These are phyloP conservation scores for Monilinia vaccinii-corymbosi DNA, from an alignment of 2,329 filamentous ascomycete species.

Conservation along the genomic window DNA sequence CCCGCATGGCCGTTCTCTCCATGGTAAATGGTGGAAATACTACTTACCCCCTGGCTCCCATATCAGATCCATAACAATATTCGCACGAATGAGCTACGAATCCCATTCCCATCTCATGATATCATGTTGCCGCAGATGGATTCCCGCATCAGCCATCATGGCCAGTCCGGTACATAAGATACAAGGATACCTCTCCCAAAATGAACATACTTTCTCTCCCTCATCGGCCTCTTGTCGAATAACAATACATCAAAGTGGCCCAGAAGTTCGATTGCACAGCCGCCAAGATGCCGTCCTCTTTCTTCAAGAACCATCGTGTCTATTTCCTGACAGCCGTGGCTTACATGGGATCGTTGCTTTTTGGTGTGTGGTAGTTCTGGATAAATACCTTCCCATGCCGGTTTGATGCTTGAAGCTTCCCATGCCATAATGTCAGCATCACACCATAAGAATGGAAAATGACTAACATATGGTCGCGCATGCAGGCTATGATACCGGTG, in stretches of 20 bases:
- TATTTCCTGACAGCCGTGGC: slow-evolving; percentile 22
- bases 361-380: slow-evolving; percentile 12
- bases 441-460: background rate
- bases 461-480: slow-evolving; percentile 7
- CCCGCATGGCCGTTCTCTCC: background rate
- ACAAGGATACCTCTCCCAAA: background rate
- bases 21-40: slow-evolving; percentile 8
- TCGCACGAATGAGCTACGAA: slow-evolving; percentile 6
- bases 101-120: background rate
- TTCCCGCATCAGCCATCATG: background rate
- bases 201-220: background rate
- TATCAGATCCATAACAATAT: too few relatives aligned
- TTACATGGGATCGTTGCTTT: slow-evolving; percentile 24
- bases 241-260: background rate
- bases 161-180: slow-evolving; percentile 1
- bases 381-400: too few relatives aligned
- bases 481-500: slow-evolving; percentile 23
- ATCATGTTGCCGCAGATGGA: background rate
- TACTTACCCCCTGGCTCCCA: too few relatives aligned
- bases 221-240: slow-evolving; percentile 9
- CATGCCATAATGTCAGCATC: background rate
- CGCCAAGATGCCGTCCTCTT: slow-evolving; percentile 11
- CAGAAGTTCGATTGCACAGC: too few relatives aligned
- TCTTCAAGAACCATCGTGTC: slow-evolving; percentile 21
- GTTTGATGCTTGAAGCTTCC: too few relatives aligned